These are phyloP conservation scores for Coffea eugenioides DNA, from an alignment of 257 asterid genomes.

Conservation along the genomic window DNA sequence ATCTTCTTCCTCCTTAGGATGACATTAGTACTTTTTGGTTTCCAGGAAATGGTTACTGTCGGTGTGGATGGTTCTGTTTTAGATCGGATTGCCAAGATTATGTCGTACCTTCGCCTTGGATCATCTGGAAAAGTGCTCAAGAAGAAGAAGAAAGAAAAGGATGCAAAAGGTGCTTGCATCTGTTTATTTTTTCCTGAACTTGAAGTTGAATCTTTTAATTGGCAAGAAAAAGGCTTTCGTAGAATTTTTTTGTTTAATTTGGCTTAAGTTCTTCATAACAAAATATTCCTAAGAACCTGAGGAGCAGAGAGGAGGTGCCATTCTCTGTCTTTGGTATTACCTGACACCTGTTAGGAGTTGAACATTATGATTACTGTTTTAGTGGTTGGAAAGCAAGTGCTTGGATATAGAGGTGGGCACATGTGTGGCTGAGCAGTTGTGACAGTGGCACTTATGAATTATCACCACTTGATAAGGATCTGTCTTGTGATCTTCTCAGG, in stretches of 20 bases:
- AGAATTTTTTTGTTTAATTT: background rate
- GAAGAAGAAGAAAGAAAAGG: constrained; percentile 95
- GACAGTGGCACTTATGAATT: background rate
- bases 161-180: constrained; percentile 59
- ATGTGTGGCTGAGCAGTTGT: background rate
- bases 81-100: constrained; percentile 93
- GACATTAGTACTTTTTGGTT: background rate
- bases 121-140: constrained; percentile 98
- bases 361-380: background rate
- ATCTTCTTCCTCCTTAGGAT: too few species aligned
- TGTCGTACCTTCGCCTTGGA: constrained; percentile 98
- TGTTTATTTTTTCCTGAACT: background rate
- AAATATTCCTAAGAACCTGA: background rate
- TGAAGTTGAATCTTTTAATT: constrained; percentile 5
- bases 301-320: background rate
- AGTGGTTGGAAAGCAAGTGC: background rate
- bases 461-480: background rate
- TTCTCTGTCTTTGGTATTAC: background rate
- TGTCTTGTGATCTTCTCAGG: background rate
- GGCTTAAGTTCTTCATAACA: background rate
- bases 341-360: background rate
- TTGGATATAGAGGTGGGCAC: background rate
- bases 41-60: constrained; percentile 96
- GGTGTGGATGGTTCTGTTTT: constrained; percentile 95
- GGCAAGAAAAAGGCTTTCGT: background rate